Percentiles rank a stretch among this genome's conserved stretches.
Evolutionary conservation across 352 stramenopile species (phyloP).

Genomic region (Pythium phragmiticola): DNA sequence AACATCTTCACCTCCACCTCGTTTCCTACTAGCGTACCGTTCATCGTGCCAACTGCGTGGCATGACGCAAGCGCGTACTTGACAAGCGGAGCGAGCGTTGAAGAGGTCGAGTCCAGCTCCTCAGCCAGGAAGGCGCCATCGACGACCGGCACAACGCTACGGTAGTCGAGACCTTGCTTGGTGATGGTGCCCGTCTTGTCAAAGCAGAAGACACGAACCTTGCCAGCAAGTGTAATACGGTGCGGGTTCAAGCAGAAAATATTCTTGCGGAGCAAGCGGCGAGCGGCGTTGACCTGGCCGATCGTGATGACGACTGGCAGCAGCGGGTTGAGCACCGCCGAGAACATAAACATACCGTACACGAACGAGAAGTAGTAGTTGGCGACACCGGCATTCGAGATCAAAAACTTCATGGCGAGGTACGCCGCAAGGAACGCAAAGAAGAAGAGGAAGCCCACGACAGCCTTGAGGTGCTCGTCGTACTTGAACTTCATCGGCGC

Average conservation of each 20-base stretch:
- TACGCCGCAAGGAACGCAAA: slow-evolving; percentile 30
- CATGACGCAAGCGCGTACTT: slow-evolving; percentile 75
- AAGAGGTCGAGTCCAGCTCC: slow-evolving; percentile 18
- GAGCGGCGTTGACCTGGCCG: slow-evolving; percentile 56
- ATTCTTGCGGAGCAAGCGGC: slow-evolving; percentile 37
- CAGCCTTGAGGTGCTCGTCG: slow-evolving; percentile 44
- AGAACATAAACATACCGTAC: slow-evolving; percentile 55
- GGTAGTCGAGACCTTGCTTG: slow-evolving; percentile 27
- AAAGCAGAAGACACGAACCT: slow-evolving; percentile 60
- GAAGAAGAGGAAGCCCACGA: slow-evolving; percentile 46
- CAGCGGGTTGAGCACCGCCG: slow-evolving; percentile 40
- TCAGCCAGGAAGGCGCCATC: slow-evolving; percentile 5
- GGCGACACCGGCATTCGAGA: slow-evolving; percentile 34
- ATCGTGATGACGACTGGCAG: slow-evolving; percentile 58
- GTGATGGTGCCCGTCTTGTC: slow-evolving; percentile 71
- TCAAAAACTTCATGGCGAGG: slow-evolving; percentile 38
- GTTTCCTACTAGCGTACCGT: slow-evolving; percentile 80
- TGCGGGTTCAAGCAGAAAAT: slow-evolving; percentile 73
- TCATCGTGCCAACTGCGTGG: slow-evolving; percentile 76
- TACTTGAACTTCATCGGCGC: slow-evolving; percentile 57
- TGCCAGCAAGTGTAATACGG: slow-evolving; percentile 49
- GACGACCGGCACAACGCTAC: slow-evolving; percentile 2
- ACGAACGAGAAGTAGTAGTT: slow-evolving; percentile 47
- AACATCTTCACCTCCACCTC: slow-evolving; percentile 90
- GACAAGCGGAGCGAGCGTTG: slow-evolving; percentile 21